Conservation (phyloP, 2,329 filamentous ascomycete species). For the Cryoendolithus antarcticus region DNA sequence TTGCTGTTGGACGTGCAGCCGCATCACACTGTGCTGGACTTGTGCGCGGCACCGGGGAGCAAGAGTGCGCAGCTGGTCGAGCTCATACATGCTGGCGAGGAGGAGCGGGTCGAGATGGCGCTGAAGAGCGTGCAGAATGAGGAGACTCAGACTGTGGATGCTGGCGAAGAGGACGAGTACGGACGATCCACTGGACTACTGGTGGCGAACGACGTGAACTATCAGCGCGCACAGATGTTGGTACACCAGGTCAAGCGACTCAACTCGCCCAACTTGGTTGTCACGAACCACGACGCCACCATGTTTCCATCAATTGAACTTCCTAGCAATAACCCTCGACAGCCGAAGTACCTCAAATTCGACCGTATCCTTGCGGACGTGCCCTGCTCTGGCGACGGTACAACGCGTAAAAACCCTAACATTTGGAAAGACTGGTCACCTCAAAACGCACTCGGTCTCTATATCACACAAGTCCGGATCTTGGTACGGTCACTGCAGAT, state of each 20-base stretch:
- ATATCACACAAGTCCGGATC: conserved; percentile 78
- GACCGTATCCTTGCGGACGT: conserved; percentile 94
- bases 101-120: conserved; percentile 66
- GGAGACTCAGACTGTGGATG: conserved; percentile 15
- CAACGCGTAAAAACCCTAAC: conserved; percentile 80
- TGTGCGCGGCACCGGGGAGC: conserved; percentile 93
- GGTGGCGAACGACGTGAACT: conserved; percentile 92
- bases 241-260: conserved; percentile 96
- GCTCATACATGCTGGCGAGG: conserved; percentile 85
- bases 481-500: conserved; percentile 86
- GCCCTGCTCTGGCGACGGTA: conserved; percentile 92
- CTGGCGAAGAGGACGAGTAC: conserved; percentile 51
- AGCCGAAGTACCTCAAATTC: conserved; percentile 74
- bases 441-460: conserved; percentile 73
- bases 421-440: conserved; percentile 95
- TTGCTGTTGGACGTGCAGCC: conserved; percentile 83
- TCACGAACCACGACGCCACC: conserved; percentile 95
- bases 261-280: conserved; percentile 89
- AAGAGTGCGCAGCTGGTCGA: conserved; percentile 94
- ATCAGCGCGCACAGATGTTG: conserved; percentile 92
- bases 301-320: conserved; percentile 87
- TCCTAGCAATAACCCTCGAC: conserved; percentile 42
- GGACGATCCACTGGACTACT: conserved; percentile 83
- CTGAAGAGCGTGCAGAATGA: conserved; percentile 45
- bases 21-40: conserved; percentile 84